These are phyloP conservation scores for Microglena sp. DNA, from an alignment of 139 green algal species.

Conservation along the genomic window DNA sequence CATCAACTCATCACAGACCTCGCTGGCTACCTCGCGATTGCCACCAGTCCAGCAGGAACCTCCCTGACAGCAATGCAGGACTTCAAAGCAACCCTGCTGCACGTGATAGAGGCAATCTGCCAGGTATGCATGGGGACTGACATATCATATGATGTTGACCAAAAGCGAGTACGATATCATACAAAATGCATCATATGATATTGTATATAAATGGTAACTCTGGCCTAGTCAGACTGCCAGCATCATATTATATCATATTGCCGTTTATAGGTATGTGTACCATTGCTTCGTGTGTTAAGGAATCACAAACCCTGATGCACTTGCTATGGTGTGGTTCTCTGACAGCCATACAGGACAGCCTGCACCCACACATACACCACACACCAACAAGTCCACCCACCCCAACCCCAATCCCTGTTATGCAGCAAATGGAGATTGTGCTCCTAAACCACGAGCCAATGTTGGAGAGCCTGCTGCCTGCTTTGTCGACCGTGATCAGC, in stretches of 20 bases:
- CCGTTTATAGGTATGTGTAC: too few relatives aligned
- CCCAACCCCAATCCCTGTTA: too few relatives aligned
- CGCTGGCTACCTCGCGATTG: slow-evolving; percentile 29
- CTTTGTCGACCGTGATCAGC: slow-evolving; percentile 50
- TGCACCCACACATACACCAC: background rate
- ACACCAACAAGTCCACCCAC: too few relatives aligned
- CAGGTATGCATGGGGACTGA: slow-evolving; percentile 15
- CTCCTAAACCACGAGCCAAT: slow-evolving; percentile 39
- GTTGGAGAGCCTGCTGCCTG: slow-evolving; percentile 52
- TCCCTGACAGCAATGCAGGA: slow-evolving; percentile 23
- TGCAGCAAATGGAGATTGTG: slow-evolving; percentile 41
- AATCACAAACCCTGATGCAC: background rate
- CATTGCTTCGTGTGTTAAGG: too few relatives aligned
- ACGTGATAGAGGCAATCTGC: slow-evolving; percentile 60
- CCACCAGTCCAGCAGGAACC: slow-evolving; percentile 11
- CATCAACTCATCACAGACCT: slow-evolving; percentile 41
- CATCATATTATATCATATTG: too few relatives aligned
- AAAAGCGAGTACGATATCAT: too few relatives aligned
- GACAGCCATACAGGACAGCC: background rate
- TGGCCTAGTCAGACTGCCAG: too few relatives aligned
- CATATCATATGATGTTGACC: too few relatives aligned
- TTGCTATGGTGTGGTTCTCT: background rate
- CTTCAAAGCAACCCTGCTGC: slow-evolving; percentile 53
- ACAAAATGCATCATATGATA: too few relatives aligned
- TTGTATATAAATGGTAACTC: too few relatives aligned